Conservation (phyloP, 805 yeast genomes). For the Saturnispora dispora region DNA sequence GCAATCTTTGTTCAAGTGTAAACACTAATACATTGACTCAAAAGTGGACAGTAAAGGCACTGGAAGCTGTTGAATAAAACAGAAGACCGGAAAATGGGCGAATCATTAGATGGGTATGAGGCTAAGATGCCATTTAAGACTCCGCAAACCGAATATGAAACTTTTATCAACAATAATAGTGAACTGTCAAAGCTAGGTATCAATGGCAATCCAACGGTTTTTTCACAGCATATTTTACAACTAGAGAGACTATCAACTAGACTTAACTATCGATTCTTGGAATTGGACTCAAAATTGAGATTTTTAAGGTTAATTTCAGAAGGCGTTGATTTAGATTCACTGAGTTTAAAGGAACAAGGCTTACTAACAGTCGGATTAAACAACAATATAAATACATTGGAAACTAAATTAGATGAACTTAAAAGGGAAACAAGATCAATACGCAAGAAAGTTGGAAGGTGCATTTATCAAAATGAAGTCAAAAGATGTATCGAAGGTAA, state of each 20-base stretch:
- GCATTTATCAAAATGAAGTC: slow-evolving; percentile 12
- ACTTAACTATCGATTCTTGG: slow-evolving; percentile 55
- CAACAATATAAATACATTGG: slow-evolving; percentile 10
- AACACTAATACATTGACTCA: no score
- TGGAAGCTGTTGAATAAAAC: background rate
- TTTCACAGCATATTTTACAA: slow-evolving; percentile 4
- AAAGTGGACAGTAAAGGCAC: background rate
- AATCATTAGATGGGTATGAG: background rate
- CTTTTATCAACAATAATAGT: slow-evolving; percentile 2
- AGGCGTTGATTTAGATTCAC: slow-evolving; percentile 19
- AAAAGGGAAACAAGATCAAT: slow-evolving; percentile 12
- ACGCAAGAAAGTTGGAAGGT: slow-evolving; percentile 11
- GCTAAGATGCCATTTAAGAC: slow-evolving; percentile 5
- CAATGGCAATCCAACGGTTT: slow-evolving; percentile 2
- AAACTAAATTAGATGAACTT: slow-evolving; percentile 15
- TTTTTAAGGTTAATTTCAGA: slow-evolving; percentile 46
- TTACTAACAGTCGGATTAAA: slow-evolving; percentile 14
- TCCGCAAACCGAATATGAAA: slow-evolving; percentile 11
- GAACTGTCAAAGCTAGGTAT: background rate
- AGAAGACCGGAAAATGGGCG: background rate
- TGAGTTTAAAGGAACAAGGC: slow-evolving; percentile 18
- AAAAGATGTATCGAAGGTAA: slow-evolving; percentile 14
- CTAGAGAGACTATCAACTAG: slow-evolving; percentile 22
- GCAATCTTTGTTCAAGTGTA: no score
- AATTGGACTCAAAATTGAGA: slow-evolving; percentile 63